These are phyloP conservation scores for Prunus armeniaca DNA, from an alignment of 306 rosid species.

Conservation along the genomic window DNA sequence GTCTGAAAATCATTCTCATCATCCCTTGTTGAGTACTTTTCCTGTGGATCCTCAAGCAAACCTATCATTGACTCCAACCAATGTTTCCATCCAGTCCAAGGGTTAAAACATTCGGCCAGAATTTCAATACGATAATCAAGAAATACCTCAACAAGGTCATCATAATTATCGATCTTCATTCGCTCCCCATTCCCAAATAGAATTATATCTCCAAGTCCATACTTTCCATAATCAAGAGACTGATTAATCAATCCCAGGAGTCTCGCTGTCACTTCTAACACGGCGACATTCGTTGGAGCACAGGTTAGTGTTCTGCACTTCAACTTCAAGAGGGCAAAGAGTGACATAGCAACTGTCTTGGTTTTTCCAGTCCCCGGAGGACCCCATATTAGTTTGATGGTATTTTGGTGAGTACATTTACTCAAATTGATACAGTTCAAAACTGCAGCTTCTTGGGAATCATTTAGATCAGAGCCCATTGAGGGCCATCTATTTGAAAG, in stretches of 20 bases:
- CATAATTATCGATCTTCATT: slow-evolving; percentile 22
- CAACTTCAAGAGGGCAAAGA: slow-evolving; percentile 28
- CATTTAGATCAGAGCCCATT: slow-evolving; percentile 35
- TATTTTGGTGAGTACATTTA: slow-evolving; percentile 24
- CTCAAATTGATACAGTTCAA: slow-evolving; percentile 32
- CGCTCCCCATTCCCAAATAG: slow-evolving; percentile 29
- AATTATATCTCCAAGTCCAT: slow-evolving; percentile 38
- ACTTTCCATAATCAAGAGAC: neutral
- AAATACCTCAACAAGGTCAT: slow-evolving; percentile 23
- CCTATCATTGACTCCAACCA: slow-evolving; percentile 16
- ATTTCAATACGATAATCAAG: slow-evolving; percentile 18
- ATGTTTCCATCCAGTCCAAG: slow-evolving; percentile 15
- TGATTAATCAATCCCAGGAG: slow-evolving; percentile 8
- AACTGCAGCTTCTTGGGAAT: slow-evolving; percentile 42
- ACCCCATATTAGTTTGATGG: slow-evolving; percentile 38
- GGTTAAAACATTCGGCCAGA: neutral
- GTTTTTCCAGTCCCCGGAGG: slow-evolving; percentile 75
- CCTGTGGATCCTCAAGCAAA: slow-evolving; percentile 29
- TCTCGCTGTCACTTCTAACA: slow-evolving; percentile 37
- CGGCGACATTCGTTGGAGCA: slow-evolving; percentile 63
- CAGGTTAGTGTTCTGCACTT: slow-evolving; percentile 50
- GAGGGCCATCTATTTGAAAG: neutral
- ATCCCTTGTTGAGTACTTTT: slow-evolving; percentile 18
- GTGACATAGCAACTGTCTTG: slow-evolving; percentile 44
- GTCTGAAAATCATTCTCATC: slow-evolving; percentile 1